These are phyloP conservation scores for Exutisphaerella laricina DNA, from an alignment of 2,329 filamentous ascomycete species.

Conservation along the genomic window DNA sequence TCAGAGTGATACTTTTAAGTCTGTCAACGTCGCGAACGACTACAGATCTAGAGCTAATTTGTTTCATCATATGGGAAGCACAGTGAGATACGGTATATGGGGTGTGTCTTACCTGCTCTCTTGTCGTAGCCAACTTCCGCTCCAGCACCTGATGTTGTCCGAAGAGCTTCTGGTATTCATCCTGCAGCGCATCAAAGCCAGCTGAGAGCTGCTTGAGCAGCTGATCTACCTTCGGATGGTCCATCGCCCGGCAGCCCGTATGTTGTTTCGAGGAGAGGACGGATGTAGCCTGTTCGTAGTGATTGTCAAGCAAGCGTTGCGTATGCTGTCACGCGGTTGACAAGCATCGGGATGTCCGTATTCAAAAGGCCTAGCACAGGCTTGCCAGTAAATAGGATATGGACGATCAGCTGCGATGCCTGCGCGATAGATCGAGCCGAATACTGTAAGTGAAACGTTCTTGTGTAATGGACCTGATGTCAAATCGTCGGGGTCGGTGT, in stretches of 20 bases:
- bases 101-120: slow-evolving; percentile 42
- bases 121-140: slow-evolving; percentile 43
- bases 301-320: not conserved
- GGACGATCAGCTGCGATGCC: not conserved
- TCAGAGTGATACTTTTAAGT: slow-evolving; percentile 44
- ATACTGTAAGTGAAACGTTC: too few species aligned
- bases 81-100: slow-evolving; percentile 3
- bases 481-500: too few species aligned
- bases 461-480: too few species aligned
- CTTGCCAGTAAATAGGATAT: not conserved
- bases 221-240: slow-evolving; percentile 13
- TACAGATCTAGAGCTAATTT: slow-evolving; percentile 50
- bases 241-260: slow-evolving; percentile 7
- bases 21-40: slow-evolving; percentile 41
- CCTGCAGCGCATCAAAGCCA: slow-evolving; percentile 44
- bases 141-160: slow-evolving; percentile 43
- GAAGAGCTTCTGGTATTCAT: slow-evolving; percentile 44
- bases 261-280: not conserved
- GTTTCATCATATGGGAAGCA: slow-evolving; percentile 32
- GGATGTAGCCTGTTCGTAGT: not conserved
- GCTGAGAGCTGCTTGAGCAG: slow-evolving; percentile 39
- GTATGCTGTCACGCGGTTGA: not conserved
- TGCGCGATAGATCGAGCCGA: not conserved
- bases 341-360: not conserved
- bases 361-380: not conserved